Conservation (phyloP, 371 early-diverging fungal genomes). For the Mortierella sp. region DNA sequence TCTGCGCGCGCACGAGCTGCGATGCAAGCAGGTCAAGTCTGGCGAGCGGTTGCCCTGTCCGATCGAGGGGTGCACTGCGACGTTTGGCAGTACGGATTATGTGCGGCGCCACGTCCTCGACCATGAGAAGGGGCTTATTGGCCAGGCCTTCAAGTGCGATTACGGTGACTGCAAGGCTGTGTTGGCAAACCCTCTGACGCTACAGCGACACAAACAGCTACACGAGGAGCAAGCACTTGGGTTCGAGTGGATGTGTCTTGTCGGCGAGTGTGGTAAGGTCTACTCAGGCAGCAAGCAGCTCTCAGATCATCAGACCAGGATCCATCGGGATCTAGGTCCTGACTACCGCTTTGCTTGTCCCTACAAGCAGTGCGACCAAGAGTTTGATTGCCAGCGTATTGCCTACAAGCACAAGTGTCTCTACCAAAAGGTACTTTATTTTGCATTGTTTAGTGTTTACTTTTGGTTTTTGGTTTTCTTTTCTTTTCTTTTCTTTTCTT, state of each 20-base stretch:
- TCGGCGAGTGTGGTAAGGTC: slow-evolving; percentile 40
- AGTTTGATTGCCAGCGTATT: slow-evolving; percentile 43
- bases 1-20: slow-evolving; percentile 49
- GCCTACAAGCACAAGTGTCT: slow-evolving; percentile 53
- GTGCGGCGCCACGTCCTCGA: slow-evolving; percentile 57
- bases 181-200: slow-evolving; percentile 52
- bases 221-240: slow-evolving; percentile 54
- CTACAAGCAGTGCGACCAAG: slow-evolving; percentile 27
- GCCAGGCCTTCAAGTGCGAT: slow-evolving; percentile 45
- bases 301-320: slow-evolving; percentile 48
- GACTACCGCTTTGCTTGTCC: slow-evolving; percentile 37
- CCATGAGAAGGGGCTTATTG: slow-evolving; percentile 53
- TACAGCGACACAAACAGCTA: slow-evolving; percentile 54
- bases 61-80: slow-evolving; percentile 39
- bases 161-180: slow-evolving; percentile 45
- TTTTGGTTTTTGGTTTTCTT: neutral
- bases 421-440: slow-evolving; percentile 14
- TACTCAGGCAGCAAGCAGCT: slow-evolving; percentile 57
- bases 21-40: slow-evolving; percentile 54
- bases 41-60: slow-evolving; percentile 47
- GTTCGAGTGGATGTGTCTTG: slow-evolving; percentile 49
- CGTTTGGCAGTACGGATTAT: slow-evolving; percentile 55
- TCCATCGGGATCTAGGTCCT: slow-evolving; percentile 46
- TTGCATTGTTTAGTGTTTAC: neutral
- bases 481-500: neutral